phyloP scores from a whole-genome alignment of 257 asterid genomes.

The Primulina huaijiensis region DNA sequence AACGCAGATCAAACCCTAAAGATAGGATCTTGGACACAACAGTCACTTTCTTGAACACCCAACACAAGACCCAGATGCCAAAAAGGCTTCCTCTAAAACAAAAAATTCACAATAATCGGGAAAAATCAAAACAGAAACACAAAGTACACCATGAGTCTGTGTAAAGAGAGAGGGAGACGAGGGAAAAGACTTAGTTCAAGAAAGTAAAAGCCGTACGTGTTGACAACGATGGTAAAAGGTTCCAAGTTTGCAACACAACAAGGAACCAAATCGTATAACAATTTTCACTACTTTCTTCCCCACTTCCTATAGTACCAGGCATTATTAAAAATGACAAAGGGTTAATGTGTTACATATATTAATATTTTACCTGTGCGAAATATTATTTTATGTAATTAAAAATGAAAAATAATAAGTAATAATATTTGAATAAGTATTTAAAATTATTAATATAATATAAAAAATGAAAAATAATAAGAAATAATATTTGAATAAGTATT shows the following conservation, averaged over 20 bases:
- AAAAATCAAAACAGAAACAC: conserved; percentile 26
- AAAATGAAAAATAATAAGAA: no score
- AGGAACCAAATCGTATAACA: conserved; percentile 45
- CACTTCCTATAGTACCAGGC: conserved; percentile 15
- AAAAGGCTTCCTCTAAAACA: conserved; percentile 9
- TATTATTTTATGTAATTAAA: no score
- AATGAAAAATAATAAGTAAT: no score
- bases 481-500: no score
- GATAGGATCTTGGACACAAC: conserved; percentile 28
- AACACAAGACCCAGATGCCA: conserved; percentile 28
- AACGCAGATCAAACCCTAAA: conserved; percentile 28
- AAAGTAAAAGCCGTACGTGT: conserved; percentile 33
- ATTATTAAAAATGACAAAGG: conserved; percentile 16
- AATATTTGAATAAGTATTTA: no score
- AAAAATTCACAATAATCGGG: conserved; percentile 22
- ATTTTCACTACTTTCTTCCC: conserved; percentile 21
- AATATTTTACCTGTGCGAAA: no score
- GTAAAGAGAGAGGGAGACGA: conserved; percentile 19
- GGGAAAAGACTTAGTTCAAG: conserved; percentile 26
- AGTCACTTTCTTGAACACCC: conserved; percentile 28
- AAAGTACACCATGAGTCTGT: conserved; percentile 25
- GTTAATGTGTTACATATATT: background rate
- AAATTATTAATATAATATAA: no score
- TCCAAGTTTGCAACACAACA: conserved; percentile 55
- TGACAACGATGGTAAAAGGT: conserved; percentile 59